Evolutionary conservation across 108 stramenopile species (phyloP), one percentile per base, ranked within the genome.

Genomic region (Bacterosira constricta): DNA sequence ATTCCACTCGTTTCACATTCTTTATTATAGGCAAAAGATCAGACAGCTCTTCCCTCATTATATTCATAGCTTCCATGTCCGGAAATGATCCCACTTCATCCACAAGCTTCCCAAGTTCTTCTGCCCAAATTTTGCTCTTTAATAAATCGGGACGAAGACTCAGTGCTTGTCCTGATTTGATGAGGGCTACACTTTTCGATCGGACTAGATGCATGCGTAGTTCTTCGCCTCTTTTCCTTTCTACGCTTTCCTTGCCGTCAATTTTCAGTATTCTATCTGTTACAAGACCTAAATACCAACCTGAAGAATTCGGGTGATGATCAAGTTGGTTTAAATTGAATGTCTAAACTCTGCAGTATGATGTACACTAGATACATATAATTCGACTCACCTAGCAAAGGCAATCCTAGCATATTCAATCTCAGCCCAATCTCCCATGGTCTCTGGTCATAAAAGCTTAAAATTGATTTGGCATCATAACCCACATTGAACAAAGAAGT

Each of bases 71-170:
- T 10, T 90, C 86, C 7, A 82, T 39, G 56, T 94, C 90, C 26
- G 83, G 64, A 80, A 94, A 94, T 11, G 86, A 60, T 18, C 90
- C 93, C 11, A 94, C 93, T 36, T 87, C 93, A 77, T 94, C 93
- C 11, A 91, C 90, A 31, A 94, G 69, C 51, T 91, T 94, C 37
- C 90, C 90, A 20, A 95, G 62, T 57, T 92, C 90, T 49, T 91
- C 88, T 18, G 90, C 89, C 91, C 91, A 95, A 36, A 88, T 80
- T 57, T 78, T 77, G 59, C 85, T 86, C 49, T 80, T 79, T 8
- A 92, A 67, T 25, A 95, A 57, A 66, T 95, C 94, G 35, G 89
- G 90, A 56, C 94, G 88, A 26, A 95, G 73, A 63, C 85, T 84
- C 21, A 92, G 68, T 20, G 91, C 94, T 78, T 95, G 94, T 30